Evolutionary conservation across 257 asterid species (phyloP).

Genomic region (Striga asiatica): DNA sequence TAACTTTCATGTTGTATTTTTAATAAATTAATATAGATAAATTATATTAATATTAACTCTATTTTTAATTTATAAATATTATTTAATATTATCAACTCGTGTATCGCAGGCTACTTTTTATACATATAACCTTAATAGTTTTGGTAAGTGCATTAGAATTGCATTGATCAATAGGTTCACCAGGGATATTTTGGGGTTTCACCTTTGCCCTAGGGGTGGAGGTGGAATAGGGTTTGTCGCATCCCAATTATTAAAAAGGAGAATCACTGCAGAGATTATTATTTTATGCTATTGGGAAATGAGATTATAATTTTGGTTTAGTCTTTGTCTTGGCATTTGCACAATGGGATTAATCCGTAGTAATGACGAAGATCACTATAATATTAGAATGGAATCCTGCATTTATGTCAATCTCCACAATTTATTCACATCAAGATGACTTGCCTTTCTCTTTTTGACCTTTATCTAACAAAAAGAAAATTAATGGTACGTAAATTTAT

Average conservation of each 20-base stretch:
- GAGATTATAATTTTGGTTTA: slow-evolving; percentile 17
- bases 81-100: too few relatives aligned
- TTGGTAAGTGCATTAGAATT: too few relatives aligned
- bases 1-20: too few relatives aligned
- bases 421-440: slow-evolving; percentile 5
- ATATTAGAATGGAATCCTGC: slow-evolving; percentile 20
- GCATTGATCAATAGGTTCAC: too few relatives aligned
- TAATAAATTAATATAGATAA: too few relatives aligned
- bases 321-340: slow-evolving; percentile 19
- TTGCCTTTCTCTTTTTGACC: background rate
- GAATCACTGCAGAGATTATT: slow-evolving; percentile 31
- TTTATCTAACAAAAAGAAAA: background rate
- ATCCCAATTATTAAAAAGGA: slow-evolving; percentile 18
- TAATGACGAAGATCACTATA: slow-evolving; percentile 12
- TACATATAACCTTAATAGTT: too few relatives aligned
- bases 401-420: slow-evolving; percentile 21
- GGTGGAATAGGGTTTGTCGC: background rate
- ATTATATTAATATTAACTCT: too few relatives aligned
- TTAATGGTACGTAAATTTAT: too few relatives aligned
- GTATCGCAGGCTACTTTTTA: too few relatives aligned
- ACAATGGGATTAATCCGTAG: slow-evolving; percentile 14
- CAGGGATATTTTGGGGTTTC: slow-evolving; percentile 22
- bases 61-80: too few relatives aligned
- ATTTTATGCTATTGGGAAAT: slow-evolving; percentile 26
- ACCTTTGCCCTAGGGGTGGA: background rate